Percentiles rank a stretch among this genome's conserved stretches.
Evolutionary conservation across 805 yeast species (phyloP).

Genomic region (Teunomyces stri): DNA sequence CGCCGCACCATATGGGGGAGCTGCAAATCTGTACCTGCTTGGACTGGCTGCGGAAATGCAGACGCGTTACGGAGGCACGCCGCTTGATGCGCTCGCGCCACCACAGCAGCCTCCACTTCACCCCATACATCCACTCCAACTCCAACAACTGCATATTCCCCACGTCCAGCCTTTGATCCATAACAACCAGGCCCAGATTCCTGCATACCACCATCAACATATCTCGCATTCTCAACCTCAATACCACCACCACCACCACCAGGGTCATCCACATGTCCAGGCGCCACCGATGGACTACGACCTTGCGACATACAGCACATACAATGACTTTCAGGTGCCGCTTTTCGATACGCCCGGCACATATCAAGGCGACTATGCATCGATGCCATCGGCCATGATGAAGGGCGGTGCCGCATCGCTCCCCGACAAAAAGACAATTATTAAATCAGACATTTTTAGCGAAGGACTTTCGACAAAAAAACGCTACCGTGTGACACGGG

Average conservation of each 20-base stretch:
- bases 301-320: neutral
- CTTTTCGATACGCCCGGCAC: neutral
- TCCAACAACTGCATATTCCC: conserved; percentile 1
- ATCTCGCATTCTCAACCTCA: neutral
- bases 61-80: neutral
- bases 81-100: neutral
- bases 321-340: neutral
- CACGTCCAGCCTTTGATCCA: neutral
- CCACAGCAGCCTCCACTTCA: conserved; percentile 1
- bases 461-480: conserved; percentile 7
- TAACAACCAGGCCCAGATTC: neutral
- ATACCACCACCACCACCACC: neutral
- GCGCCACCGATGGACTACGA: conserved; percentile 1
- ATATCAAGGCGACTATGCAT: neutral
- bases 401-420: neutral
- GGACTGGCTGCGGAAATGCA: neutral
- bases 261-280: neutral
- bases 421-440: neutral
- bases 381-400: neutral
- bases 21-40: neutral
- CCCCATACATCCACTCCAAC: conserved; percentile 1
- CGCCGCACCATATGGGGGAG: neutral
- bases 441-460: conserved; percentile 6
- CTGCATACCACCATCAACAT: conserved; percentile 1
- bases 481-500: conserved; percentile 49